Percentiles rank a stretch among this genome's conserved stretches.
Conservation (phyloP, 805 yeast species). For the Candida adriatica region DNA sequence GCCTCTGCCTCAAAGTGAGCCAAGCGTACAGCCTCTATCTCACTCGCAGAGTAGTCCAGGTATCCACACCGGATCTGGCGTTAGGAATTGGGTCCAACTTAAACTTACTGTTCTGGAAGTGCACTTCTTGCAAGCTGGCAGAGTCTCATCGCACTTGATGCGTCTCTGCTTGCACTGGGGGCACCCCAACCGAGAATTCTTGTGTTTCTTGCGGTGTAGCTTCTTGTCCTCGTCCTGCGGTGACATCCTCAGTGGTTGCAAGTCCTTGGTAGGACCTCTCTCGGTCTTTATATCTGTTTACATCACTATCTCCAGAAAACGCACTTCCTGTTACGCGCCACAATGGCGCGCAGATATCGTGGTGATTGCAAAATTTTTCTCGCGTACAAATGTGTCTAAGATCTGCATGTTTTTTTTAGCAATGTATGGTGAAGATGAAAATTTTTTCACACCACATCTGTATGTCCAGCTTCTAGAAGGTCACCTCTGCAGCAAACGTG, state of each 20-base stretch:
- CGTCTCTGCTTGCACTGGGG: conserved; percentile 54
- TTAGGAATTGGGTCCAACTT: not conserved
- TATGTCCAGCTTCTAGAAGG: no score
- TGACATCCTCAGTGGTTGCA: not conserved
- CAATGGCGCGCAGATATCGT: no score
- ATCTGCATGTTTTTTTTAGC: no score
- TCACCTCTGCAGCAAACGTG: no score
- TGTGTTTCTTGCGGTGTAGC: conserved; percentile 43
- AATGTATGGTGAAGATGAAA: no score
- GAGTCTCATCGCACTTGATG: conserved; percentile 55
- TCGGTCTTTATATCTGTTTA: not conserved
- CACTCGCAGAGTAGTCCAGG: conserved; percentile 1
- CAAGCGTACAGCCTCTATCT: not conserved
- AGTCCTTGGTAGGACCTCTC: not conserved
- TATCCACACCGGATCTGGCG: conserved; percentile 1
- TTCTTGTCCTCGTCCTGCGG: conserved; percentile 3
- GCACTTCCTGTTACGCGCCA: not conserved
- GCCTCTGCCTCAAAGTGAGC: not conserved
- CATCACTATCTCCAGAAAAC: not conserved
- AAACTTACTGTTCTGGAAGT: conserved; percentile 14
- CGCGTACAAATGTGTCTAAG: no score
- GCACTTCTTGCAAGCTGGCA: conserved; percentile 52
- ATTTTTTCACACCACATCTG: no score
- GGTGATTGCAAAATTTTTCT: no score
- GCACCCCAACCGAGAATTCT: conserved; percentile 53